Base-by-base conservation (phyloP, 2,329 filamentous ascomycete genomes). In the Chaetomium sp. region DNA sequence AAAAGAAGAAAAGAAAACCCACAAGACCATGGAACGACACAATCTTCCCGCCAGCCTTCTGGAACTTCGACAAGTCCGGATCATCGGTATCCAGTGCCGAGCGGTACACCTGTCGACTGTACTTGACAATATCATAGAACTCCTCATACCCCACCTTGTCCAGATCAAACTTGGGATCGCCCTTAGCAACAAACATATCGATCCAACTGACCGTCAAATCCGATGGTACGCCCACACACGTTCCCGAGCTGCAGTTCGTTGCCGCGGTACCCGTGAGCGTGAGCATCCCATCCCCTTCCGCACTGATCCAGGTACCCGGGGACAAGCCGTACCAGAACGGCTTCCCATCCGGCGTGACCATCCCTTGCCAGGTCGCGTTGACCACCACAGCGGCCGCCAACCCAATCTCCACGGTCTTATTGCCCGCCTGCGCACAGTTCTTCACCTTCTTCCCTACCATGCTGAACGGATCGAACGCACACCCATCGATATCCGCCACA, bases 1-100 rank as follows among this genome's bases (percentile, higher is more conserved):
- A n/a, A n/a, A n/a, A n/a, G n/a, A n/a, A n/a, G 36, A 38, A 12
- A 8, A 4, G 7, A 1, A 78, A 10, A 42, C 56, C 51, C 14
- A 59, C 65, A 48, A 69, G 61, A 10, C 74, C 74, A 58, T 81
- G 78, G 67, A 72, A 80, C 57, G 75, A 74, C 10, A 80, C 65
- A n/a, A 80, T 60, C 61, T 79, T 80, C n/a, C 75, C 76, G 36
- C 76, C 76, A 0, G 69, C 63, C 0, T 65, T 52, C 10, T 72
- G 64, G 67, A 79, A 79, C 3, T 65, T 62, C 0, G 71, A 73
- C 3, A 80, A 68, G 54, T 79, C 75, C 6, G 0, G 75, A 71
- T 73, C 62, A n/a, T 59, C 56, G 19, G 66, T 59, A 46, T 47
- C 58, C n/a, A 65, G 58, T 3, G 55, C 14, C 2, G 53, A 52